These are phyloP conservation scores for Medicago ruthenica DNA, from an alignment of 306 rosid species.

Conservation along the genomic window DNA sequence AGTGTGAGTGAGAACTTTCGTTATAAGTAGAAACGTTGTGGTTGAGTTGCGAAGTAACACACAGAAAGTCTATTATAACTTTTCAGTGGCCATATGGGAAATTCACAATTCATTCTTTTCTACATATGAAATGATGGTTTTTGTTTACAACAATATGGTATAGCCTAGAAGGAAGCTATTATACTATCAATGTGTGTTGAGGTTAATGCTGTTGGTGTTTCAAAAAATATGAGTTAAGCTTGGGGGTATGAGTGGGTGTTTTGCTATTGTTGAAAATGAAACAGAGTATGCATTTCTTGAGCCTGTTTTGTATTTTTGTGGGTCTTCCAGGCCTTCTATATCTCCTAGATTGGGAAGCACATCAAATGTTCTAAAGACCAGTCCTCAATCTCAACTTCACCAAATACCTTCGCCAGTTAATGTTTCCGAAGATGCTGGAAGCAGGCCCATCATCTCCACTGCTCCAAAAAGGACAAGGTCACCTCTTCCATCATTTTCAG, in stretches of 20 bases:
- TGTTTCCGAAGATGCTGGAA: conserved; percentile 39
- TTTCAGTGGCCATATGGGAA: conserved; percentile 5
- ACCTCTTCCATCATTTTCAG: conserved; percentile 60
- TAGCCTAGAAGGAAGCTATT: conserved; percentile 6
- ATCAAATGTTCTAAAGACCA: conserved; percentile 38
- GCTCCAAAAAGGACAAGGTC: conserved; percentile 82
- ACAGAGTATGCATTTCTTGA: conserved; percentile 31
- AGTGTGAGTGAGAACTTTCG: neutral
- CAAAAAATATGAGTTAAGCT: conserved; percentile 25
- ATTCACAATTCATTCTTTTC: neutral
- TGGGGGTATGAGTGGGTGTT: conserved; percentile 10
- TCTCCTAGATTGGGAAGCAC: conserved; percentile 43
- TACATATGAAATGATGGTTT: conserved; percentile 14
- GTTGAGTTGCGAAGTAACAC: conserved; percentile 1
- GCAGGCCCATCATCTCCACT: conserved; percentile 45
- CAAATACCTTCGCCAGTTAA: conserved; percentile 26
- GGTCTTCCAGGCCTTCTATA: conserved; percentile 47
- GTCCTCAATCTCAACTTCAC: conserved; percentile 40
- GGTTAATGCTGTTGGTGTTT: conserved; percentile 27
- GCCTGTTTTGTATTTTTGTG: conserved; percentile 35
- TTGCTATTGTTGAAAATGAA: conserved; percentile 10
- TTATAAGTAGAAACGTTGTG: conserved; percentile 11
- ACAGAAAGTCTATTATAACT: conserved; percentile 2
- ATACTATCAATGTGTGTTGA: conserved; percentile 25
- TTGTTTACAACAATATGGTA: conserved; percentile 16